A percentile compares a stretch with the other conserved stretches of the same genome.
Conservation (phyloP, 805 yeast species). For the Metschnikowia reukaufii region DNA sequence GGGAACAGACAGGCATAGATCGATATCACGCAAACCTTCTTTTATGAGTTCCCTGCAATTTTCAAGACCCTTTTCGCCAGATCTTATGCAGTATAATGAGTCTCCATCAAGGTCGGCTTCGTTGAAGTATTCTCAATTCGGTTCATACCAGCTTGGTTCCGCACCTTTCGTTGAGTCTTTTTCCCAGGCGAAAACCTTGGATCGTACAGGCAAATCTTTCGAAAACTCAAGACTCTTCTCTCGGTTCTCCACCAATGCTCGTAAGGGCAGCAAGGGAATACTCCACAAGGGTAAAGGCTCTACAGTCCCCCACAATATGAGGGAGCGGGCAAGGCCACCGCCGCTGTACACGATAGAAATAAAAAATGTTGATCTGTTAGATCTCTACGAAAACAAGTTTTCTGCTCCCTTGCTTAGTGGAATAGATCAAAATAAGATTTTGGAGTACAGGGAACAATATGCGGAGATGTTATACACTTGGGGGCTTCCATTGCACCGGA, state of each 20-base stretch:
- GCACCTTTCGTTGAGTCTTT: constrained; percentile 8
- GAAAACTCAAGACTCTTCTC: constrained; percentile 9
- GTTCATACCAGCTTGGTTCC: constrained; percentile 7
- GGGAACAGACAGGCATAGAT: constrained; percentile 2
- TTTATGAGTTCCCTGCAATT: constrained; percentile 12
- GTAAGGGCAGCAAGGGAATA: constrained; percentile 12
- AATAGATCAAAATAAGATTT: constrained; percentile 36
- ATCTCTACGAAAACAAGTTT: constrained; percentile 44
- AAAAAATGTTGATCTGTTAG: constrained; percentile 44
- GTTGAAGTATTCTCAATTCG: not conserved
- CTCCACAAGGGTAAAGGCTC: constrained; percentile 5
- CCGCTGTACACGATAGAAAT: constrained; percentile 46
- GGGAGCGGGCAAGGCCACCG: constrained; percentile 15
- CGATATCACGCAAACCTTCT: constrained; percentile 14
- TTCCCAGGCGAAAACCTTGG: constrained; percentile 3
- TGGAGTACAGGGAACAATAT: constrained; percentile 60
- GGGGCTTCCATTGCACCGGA: constrained; percentile 80
- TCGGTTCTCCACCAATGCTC: not conserved
- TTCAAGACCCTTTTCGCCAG: constrained; percentile 14
- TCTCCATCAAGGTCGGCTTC: constrained; percentile 5
- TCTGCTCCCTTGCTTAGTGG: constrained; percentile 42
- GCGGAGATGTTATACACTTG: constrained; percentile 75
- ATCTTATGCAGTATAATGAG: constrained; percentile 4
- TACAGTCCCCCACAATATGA: not conserved
- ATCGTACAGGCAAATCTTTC: constrained; percentile 6